Evolutionary conservation across 176 grass and related monocot genomes (phyloP), one percentile per base, ranked within the genome.

Genomic region (Lolium perenne): DNA sequence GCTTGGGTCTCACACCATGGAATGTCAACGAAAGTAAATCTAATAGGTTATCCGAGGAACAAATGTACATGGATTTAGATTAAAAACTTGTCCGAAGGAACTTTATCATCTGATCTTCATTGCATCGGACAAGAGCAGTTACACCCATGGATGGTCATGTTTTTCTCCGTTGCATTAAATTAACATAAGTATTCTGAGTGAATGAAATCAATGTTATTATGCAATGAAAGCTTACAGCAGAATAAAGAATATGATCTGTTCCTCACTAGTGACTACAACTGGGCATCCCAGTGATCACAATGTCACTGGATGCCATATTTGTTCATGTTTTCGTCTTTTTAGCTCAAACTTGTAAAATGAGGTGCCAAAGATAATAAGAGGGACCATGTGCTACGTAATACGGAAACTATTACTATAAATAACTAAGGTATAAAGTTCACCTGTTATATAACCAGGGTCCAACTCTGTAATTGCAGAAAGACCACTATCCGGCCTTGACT

Each of bases 401-500:
- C 51, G 69, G 8, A 74, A 74, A 74, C 55, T 13, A 80, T 4
- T 65, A 78, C 20, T 70, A 4, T 73, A 80, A 67, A 20, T 40
- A 76, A 41, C 26, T 13, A 74, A 75, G 26, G 29, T 25, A 92
- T 48, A 84, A 55, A 53, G 48, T 82, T 53, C 92, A 98, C 93
- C 95, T 82, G 96, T 98, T 85, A 95, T 98, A 86, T 95, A 98
- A 83, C 96, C 96, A 77, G 96, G 91, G 84, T 95, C 93, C 80
- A 98, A 79, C 85, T 98, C 96, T 84, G 96, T 95, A 20, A 98
- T 98, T n/a, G 96, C 93, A 60, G 95, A 98, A 83, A 98, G 90
- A 77, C 96, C 96, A 76, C 87, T 91, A 54, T 98, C 93, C 3
- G 96, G 96, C 89, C 96, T 95, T 50, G 96, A 98, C 86, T 95